Evolutionary conservation across 331 rosid species (phyloP).

Genomic region (Pyracantha coccinea): DNA sequence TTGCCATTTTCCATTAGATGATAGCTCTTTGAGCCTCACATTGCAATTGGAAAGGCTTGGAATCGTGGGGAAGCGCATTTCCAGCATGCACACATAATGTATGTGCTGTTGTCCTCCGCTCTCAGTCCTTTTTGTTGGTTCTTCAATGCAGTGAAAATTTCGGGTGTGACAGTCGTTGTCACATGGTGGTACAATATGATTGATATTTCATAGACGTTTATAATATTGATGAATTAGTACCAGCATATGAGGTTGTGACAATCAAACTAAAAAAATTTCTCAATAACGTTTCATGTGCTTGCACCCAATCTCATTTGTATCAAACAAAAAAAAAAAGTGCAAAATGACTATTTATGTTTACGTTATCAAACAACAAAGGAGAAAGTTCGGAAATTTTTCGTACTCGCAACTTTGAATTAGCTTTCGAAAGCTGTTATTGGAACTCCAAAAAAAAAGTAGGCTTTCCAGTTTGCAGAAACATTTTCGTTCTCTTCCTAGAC

Average conservation of each 20-base stretch:
- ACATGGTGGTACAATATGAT: no score
- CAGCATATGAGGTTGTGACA: no score
- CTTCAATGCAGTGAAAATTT: no score
- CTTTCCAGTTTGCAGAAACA: not conserved
- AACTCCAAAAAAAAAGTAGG: not conserved
- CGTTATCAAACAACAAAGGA: no score
- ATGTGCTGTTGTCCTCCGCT: not conserved
- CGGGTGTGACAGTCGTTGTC: not conserved
- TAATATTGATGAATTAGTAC: no score
- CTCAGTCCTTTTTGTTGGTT: not conserved
- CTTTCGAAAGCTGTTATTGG: not conserved
- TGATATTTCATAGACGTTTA: no score
- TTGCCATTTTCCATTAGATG: conserved; percentile 28
- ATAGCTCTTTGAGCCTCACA: conserved; percentile 23
- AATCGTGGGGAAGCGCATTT: conserved; percentile 17
- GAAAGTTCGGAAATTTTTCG: not conserved
- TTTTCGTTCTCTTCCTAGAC: not conserved
- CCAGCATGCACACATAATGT: not conserved
- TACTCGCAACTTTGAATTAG: not conserved
- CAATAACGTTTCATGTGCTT: no score
- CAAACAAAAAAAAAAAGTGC: not conserved
- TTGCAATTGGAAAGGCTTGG: conserved; percentile 16
- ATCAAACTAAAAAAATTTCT: no score
- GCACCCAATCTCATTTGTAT: not conserved
- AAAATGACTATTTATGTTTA: not conserved